A percentile compares a stretch with the other conserved stretches of the same genome.
Evolutionary conservation across 768 basidiomycete genomes (phyloP).

Genomic region (Mycena capillaripes): DNA sequence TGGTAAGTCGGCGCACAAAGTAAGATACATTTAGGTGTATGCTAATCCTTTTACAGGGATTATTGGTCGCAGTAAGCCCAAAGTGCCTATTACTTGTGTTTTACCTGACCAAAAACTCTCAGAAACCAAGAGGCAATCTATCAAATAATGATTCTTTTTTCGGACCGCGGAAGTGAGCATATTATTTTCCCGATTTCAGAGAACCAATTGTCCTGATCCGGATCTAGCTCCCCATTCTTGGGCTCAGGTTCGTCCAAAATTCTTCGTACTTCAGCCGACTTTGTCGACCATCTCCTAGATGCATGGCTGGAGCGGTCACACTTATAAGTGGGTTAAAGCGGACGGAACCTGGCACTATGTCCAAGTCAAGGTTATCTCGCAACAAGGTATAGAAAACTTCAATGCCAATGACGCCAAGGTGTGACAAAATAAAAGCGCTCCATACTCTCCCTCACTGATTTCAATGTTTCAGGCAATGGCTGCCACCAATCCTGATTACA

Average conservation of each 20-base stretch:
- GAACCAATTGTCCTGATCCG: neutral
- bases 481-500: constrained; percentile 22
- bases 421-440: neutral
- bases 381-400: constrained; percentile 33
- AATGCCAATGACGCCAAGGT: constrained; percentile 27
- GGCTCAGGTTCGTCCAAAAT: constrained; percentile 23
- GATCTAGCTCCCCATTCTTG: constrained; percentile 29
- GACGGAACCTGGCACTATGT: constrained; percentile 33
- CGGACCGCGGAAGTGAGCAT: constrained; percentile 30
- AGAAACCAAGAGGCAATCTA: constrained; percentile 36
- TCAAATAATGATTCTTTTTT: constrained; percentile 34
- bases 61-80: constrained; percentile 37
- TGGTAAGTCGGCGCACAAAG: constrained; percentile 7
- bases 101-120: neutral
- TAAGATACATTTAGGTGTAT: neutral
- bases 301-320: constrained; percentile 37
- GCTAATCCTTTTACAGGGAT: constrained; percentile 15
- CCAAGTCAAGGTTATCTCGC: constrained; percentile 25
- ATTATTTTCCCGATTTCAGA: neutral
- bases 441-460: neutral
- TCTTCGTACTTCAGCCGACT: no score
- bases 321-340: constrained; percentile 33
- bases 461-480: constrained; percentile 5
- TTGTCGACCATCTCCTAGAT: constrained; percentile 8
- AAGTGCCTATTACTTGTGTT: neutral